Percentiles rank a stretch among this genome's conserved stretches.
Conservation (phyloP, 495 filamentous ascomycete genomes). For the Aspergillus sclerotioniger region DNA sequence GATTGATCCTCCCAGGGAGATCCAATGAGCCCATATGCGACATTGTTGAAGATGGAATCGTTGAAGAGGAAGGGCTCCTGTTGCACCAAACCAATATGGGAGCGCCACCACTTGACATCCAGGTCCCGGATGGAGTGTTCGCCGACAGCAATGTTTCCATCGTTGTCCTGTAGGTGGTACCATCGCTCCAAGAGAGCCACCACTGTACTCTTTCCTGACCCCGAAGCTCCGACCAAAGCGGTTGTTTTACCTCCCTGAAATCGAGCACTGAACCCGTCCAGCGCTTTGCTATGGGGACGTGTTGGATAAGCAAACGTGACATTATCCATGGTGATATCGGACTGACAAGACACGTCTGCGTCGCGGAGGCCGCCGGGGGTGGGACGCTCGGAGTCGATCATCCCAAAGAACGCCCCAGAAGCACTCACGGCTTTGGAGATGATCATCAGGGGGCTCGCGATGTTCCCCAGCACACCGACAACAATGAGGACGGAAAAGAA, state of each 20-base stretch:
- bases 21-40: constrained; percentile 61
- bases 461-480: constrained; percentile 24
- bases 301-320: constrained; percentile 61
- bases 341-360: constrained; percentile 19
- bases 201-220: constrained; percentile 66
- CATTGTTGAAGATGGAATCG: constrained; percentile 63
- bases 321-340: constrained; percentile 57
- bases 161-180: constrained; percentile 43
- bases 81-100: constrained; percentile 64
- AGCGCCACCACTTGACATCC: constrained; percentile 61
- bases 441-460: constrained; percentile 43
- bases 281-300: constrained; percentile 37
- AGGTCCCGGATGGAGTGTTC: constrained; percentile 47
- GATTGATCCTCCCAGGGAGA: constrained; percentile 53
- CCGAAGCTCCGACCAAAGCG: constrained; percentile 59
- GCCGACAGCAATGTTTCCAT: constrained; percentile 50
- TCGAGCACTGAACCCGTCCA: constrained; percentile 38
- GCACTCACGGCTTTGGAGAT: constrained; percentile 50
- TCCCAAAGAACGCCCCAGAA: constrained; percentile 38
- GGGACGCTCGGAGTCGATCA: constrained; percentile 46
- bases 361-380: constrained; percentile 31
- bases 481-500: constrained; percentile 44
- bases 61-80: constrained; percentile 73
- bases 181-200: constrained; percentile 63
- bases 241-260: constrained; percentile 48